Conservation (phyloP, 129 eudicot genomes). For the Chrysanthemum lavandulifolium region DNA sequence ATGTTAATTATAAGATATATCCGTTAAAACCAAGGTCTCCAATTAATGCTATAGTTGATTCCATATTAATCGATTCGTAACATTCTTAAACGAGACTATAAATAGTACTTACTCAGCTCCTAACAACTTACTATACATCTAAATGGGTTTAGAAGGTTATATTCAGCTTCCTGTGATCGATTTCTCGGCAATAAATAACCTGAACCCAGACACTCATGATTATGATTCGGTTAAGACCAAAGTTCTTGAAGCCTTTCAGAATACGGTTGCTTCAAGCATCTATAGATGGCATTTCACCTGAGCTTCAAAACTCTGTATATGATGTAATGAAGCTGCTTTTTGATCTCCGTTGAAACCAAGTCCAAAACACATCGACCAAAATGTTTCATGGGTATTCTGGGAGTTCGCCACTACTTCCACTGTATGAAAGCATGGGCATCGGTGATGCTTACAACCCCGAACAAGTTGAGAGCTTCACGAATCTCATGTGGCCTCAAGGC, state of each 20-base stretch:
- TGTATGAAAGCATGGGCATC: slow-evolving; percentile 67
- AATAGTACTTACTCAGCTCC: not conserved
- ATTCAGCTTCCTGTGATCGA: slow-evolving; percentile 55
- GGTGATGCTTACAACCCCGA: slow-evolving; percentile 31
- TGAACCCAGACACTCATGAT: slow-evolving; percentile 30
- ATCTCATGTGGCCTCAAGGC: slow-evolving; percentile 57
- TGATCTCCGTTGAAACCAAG: slow-evolving; percentile 62
- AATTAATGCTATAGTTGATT: not conserved
- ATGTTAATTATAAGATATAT: not conserved
- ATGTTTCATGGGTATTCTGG: slow-evolving; percentile 67
- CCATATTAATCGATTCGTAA: not conserved
- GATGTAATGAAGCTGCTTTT: slow-evolving; percentile 41
- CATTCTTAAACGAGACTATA: slow-evolving; percentile 1
- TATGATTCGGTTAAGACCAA: slow-evolving; percentile 45
- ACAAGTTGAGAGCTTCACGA: slow-evolving; percentile 38
- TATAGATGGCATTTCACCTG: slow-evolving; percentile 37
- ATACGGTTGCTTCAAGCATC: slow-evolving; percentile 73
- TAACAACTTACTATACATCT: not conserved
- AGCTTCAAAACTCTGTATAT: slow-evolving; percentile 38
- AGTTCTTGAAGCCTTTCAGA: slow-evolving; percentile 53
- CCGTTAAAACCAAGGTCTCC: not conserved
- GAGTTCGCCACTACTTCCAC: slow-evolving; percentile 49
- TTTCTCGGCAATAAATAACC: slow-evolving; percentile 37
- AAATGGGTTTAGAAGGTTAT: slow-evolving; percentile 49
- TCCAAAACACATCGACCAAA: slow-evolving; percentile 37